Conservation (phyloP, 176 grass and related monocot genomes). For the Dactylis glomerata region DNA sequence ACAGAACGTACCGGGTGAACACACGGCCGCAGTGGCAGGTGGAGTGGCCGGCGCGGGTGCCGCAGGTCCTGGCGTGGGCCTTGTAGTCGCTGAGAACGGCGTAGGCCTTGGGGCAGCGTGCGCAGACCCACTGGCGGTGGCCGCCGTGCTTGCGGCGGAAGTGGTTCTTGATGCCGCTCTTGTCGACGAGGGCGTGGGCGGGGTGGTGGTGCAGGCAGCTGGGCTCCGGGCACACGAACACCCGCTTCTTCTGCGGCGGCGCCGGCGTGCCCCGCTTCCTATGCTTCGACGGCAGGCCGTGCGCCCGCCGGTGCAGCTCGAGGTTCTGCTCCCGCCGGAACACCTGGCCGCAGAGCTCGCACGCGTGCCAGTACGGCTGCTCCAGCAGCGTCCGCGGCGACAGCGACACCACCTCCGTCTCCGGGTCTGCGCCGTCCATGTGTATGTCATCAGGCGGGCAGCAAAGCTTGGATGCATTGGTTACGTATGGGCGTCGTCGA, state of each 20-base stretch:
- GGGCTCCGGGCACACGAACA: conserved; percentile 91
- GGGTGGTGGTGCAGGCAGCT: conserved; percentile 92
- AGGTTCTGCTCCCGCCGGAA: conserved; percentile 95
- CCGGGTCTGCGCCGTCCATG: conserved; percentile 50
- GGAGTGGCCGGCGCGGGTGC: conserved; percentile 50
- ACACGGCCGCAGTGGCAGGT: conserved; percentile 90
- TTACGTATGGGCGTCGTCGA: not conserved
- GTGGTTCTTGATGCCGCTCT: conserved; percentile 91
- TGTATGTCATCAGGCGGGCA: not conserved
- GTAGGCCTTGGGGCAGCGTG: conserved; percentile 79
- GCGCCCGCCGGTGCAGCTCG: conserved; percentile 84
- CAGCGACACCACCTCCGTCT: conserved; percentile 91
- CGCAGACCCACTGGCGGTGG: conserved; percentile 77
- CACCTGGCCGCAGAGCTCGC: conserved; percentile 89
- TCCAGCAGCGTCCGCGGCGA: conserved; percentile 88
- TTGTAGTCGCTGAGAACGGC: conserved; percentile 95
- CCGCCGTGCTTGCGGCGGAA: conserved; percentile 87
- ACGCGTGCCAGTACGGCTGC: conserved; percentile 57
- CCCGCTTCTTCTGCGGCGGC: conserved; percentile 40
- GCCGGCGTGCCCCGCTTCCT: conserved; percentile 25
- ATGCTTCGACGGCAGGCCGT: conserved; percentile 83
- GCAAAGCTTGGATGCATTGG: not conserved
- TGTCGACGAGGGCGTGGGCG: conserved; percentile 61
- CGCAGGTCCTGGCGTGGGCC: conserved; percentile 93
- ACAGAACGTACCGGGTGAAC: conserved; percentile 57